Evolutionary conservation across 495 filamentous ascomycete genomes (phyloP), one percentile per base, ranked within the genome.

Genomic region (Lasiosphaeria ovina): DNA sequence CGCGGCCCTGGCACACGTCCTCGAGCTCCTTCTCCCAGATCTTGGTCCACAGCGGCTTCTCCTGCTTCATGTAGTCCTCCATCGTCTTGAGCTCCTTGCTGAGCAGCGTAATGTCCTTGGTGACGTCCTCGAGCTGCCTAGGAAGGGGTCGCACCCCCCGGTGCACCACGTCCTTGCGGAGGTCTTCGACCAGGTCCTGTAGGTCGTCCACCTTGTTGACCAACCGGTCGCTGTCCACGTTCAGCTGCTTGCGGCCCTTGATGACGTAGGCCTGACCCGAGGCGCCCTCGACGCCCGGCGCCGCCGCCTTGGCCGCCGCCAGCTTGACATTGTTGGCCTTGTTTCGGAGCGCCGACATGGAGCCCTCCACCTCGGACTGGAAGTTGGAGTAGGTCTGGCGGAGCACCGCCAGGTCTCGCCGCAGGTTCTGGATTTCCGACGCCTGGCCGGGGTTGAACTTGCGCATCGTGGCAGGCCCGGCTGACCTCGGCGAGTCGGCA

Each of bases 1-100:
- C 93, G 66, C 92, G 87, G 62, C 97, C 95, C 63, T 93, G 91
- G 76, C 93, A 98, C 12, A 99, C 94, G 51, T 91, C 82, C 72
- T 96, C 87, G 51, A 99, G 79, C 67, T 98, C 92, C 74, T 91
- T 89, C 82, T 97, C 92, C 94, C 95, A 98, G 60, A 98, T 94
- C 81, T 96, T 96, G 32, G 89, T 95, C 91, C 94, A 99, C 50
- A 96, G 77, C 0, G 94, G 94, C 74, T 95, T 96, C 82, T 99
- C 94, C 32, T 81, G 81, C 65, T 87, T 88, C 71, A 98, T 82
- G 78, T 89, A 97, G 44, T 96, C 92, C 64, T 94, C 87, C 86
- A 98, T 90, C 78, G 91, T 93, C 85, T 92, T 96, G 47, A 99
- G 87, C 66, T 97, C 92, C 61, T 89, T 83, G 54, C 87, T 90